Conservation (phyloP, 352 stramenopile species). For the Globisporangium recalcitrans region DNA sequence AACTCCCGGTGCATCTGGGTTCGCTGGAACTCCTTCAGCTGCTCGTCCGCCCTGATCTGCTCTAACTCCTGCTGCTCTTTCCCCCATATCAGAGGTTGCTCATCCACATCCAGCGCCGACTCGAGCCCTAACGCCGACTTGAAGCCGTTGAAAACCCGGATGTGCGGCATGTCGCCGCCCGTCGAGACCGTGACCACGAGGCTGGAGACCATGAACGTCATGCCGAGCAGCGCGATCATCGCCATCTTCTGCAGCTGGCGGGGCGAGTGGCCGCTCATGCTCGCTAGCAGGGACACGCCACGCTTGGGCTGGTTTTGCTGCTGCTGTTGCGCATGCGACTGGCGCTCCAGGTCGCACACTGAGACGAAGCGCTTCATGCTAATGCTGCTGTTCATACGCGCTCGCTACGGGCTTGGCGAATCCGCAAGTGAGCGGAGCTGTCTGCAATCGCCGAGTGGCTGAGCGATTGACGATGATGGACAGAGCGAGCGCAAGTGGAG, state of each 20-base stretch:
- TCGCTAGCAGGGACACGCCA: neutral
- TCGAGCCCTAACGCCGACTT: slow-evolving; percentile 11
- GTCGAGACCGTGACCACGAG: slow-evolving; percentile 11
- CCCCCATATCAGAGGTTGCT: neutral
- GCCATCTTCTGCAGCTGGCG: slow-evolving; percentile 8
- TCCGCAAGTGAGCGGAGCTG: too few relatives aligned
- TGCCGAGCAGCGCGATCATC: slow-evolving; percentile 2
- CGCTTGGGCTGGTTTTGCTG: slow-evolving; percentile 3
- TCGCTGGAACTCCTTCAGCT: neutral
- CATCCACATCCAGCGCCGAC: neutral
- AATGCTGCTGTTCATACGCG: neutral
- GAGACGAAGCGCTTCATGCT: slow-evolving; percentile 15
- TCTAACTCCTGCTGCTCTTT: neutral
- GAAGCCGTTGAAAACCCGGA: slow-evolving; percentile 6
- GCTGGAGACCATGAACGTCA: slow-evolving; percentile 9
- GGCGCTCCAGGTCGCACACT: slow-evolving; percentile 14
- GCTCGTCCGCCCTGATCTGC: neutral
- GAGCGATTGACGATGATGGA: slow-evolving; percentile 1
- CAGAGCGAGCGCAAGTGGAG: slow-evolving; percentile 4
- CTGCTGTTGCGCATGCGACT: neutral
- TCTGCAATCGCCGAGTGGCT: neutral
- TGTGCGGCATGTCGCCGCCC: neutral
- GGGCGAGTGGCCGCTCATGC: neutral
- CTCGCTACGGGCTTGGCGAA: neutral
- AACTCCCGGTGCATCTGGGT: slow-evolving; percentile 13